A percentile compares a stretch with the other conserved stretches of the same genome.
Evolutionary conservation across 495 filamentous ascomycete genomes (phyloP).

Genomic region (Aspergillus bridgeri): DNA sequence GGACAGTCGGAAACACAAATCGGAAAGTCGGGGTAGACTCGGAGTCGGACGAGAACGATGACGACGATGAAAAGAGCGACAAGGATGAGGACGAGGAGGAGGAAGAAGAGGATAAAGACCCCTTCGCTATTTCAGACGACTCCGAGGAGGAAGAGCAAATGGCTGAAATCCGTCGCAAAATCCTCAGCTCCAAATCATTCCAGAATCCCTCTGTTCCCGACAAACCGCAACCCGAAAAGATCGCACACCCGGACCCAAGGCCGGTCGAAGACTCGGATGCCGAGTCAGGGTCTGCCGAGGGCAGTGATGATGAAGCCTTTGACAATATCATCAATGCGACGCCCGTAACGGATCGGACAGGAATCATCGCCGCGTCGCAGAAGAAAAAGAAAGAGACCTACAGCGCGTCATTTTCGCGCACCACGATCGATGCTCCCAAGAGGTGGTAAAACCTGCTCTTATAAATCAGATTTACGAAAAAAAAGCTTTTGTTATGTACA

Average conservation of each 20-base stretch:
- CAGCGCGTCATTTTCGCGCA: slow-evolving; percentile 62
- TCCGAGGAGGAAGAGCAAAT: slow-evolving; percentile 84
- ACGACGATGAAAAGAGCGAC: slow-evolving; percentile 52
- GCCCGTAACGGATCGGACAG: slow-evolving; percentile 77
- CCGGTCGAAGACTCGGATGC: slow-evolving; percentile 63
- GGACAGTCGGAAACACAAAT: slow-evolving; percentile 86
- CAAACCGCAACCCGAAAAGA: slow-evolving; percentile 52
- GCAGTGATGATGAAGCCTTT: slow-evolving; percentile 68
- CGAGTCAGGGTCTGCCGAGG: slow-evolving; percentile 64
- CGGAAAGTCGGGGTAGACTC: slow-evolving; percentile 48
- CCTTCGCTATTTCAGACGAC: slow-evolving; percentile 71
- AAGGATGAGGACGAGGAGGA: slow-evolving; percentile 47
- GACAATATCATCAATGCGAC: slow-evolving; percentile 90
- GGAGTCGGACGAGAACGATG: slow-evolving; percentile 43
- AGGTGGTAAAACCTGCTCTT: slow-evolving; percentile 41
- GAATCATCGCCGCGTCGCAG: slow-evolving; percentile 60
- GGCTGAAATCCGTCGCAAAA: slow-evolving; percentile 81
- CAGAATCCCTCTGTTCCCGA: slow-evolving; percentile 56
- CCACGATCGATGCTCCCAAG: slow-evolving; percentile 57
- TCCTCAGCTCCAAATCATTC: slow-evolving; percentile 84
- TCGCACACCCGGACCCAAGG: slow-evolving; percentile 42
- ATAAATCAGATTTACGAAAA: not conserved
- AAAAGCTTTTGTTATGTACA: too few relatives aligned
- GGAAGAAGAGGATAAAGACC: slow-evolving; percentile 53
- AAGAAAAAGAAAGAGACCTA: slow-evolving; percentile 40